A percentile compares a stretch with the other conserved stretches of the same genome.
Evolutionary conservation across 305 asterid species (phyloP).

Genomic region (Vinca major): DNA sequence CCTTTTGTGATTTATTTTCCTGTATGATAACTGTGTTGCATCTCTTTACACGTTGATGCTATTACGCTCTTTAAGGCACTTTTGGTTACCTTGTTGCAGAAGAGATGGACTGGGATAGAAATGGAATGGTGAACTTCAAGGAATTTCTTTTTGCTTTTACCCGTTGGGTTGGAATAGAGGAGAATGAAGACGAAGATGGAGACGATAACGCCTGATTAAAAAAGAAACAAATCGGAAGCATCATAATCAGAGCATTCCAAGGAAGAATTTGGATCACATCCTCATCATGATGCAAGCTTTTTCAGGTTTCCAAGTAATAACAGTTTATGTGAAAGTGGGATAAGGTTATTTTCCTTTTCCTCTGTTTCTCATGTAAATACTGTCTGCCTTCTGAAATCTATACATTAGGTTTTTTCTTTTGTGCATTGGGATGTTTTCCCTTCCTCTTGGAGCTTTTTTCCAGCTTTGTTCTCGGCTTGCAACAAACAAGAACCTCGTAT

Average conservation of each 20-base stretch:
- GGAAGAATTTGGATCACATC: background rate
- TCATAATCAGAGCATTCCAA: background rate
- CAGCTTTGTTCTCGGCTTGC: background rate
- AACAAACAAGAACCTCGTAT: background rate
- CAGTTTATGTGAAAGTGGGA: background rate
- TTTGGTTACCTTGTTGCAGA: conserved; percentile 34
- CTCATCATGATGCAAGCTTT: background rate
- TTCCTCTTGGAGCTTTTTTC: background rate
- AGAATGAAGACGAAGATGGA: conserved; percentile 33
- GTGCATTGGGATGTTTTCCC: background rate
- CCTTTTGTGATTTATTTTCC: too few species aligned
- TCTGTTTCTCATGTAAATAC: background rate
- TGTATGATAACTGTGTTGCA: too few species aligned
- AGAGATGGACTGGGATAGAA: conserved; percentile 94
- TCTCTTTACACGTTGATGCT: too few species aligned
- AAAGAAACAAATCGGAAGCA: background rate
- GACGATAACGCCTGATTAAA: conserved; percentile 28
- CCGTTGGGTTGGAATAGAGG: conserved; percentile 78
- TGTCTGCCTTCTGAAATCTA: background rate
- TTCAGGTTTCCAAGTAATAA: background rate
- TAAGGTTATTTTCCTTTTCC: background rate
- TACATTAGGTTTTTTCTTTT: background rate
- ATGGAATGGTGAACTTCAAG: conserved; percentile 78
- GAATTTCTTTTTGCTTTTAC: conserved; percentile 85
- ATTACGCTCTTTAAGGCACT: background rate